Evolutionary conservation across 2,329 filamentous ascomycete species (phyloP), one percentile per base, ranked within the genome.

Genomic region (Parascedosporium putredinis): DNA sequence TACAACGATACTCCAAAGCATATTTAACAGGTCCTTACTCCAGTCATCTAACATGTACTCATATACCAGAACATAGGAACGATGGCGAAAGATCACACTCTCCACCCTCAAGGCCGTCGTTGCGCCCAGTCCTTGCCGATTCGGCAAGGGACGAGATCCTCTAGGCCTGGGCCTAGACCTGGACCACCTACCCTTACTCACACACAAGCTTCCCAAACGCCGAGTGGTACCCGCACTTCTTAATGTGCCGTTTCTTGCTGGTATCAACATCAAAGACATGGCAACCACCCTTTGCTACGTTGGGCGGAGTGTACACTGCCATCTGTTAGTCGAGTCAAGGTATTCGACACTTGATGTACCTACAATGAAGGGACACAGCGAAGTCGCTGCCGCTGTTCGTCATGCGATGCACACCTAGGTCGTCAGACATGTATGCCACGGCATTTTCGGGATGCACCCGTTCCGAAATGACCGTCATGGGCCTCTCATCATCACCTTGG

Each of bases 371-470:
- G 51, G 88, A 95, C 45, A 95, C 83, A 55, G 89, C 90, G 61
- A 84, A 82, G 62, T 88, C 79, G 58, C 77, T 74, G 45, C 86
- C 81, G 23, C 79, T 78, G 64, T 95, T 95, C 56, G 78, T 80
- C 52, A 95, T 84, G 49, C 83, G 81, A 67, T 96, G 90, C 38
- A 96, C 73, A 18, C 90, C 90, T 24, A 95, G 79, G 68, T 88
- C 80, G 63, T 95, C 90, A 34, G 87, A 86, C 83, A 96, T 95
- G 66, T 95, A 95, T 7, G 88, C 84, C 34, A 95, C 88, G 54
- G 84, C 72, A 55, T 91, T 84, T 60, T 83, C 73, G 46, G 72
- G 68, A 60, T 88, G 86, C 38, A 73, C 75, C 34, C 78, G 86
- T 59, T 87, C 78, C 42, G 79, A 82, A 55, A 81, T 83, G 51